Evolutionary conservation across 2,329 filamentous ascomycete genomes (phyloP).

Genomic region (Aspergillus caelatus): DNA sequence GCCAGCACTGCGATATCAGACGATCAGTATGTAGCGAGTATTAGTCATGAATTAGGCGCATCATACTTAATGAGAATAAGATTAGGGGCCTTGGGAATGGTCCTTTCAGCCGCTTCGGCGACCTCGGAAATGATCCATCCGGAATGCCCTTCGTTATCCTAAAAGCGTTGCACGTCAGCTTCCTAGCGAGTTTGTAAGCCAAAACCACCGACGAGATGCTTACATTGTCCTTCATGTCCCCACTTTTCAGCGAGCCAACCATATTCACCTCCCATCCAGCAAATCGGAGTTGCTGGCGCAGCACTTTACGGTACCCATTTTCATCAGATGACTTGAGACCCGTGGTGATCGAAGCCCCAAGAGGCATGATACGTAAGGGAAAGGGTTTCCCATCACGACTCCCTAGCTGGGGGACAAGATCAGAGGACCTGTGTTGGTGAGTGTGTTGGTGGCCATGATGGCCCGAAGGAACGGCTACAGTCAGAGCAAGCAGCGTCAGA

Average conservation of each 20-base stretch:
- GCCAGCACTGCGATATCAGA: slow-evolving; percentile 27
- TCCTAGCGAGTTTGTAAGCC: neutral
- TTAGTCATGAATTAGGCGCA: neutral
- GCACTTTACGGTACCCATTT: slow-evolving; percentile 15
- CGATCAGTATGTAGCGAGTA: neutral
- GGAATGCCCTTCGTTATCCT: slow-evolving; percentile 28
- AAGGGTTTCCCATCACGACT: slow-evolving; percentile 2
- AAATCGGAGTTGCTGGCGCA: slow-evolving; percentile 11
- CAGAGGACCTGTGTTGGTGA: neutral
- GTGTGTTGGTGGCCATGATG: neutral
- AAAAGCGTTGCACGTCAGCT: neutral
- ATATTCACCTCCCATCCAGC: slow-evolving; percentile 17
- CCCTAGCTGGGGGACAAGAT: neutral
- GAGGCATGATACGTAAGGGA: slow-evolving; percentile 12
- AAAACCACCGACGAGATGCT: neutral
- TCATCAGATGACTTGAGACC: slow-evolving; percentile 8
- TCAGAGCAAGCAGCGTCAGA: neutral
- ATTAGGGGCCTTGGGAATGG: slow-evolving; percentile 24
- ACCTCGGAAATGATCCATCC: slow-evolving; percentile 27
- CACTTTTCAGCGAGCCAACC: slow-evolving; percentile 9
- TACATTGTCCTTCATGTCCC: slow-evolving; percentile 23
- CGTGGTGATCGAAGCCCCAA: slow-evolving; percentile 17
- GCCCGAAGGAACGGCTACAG: neutral
- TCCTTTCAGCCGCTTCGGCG: slow-evolving; percentile 11
- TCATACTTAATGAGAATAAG: slow-evolving; percentile 32